Base-by-base conservation (phyloP, 1,284 basidiomycete genomes). In the Pulveroboletus sp. region DNA sequence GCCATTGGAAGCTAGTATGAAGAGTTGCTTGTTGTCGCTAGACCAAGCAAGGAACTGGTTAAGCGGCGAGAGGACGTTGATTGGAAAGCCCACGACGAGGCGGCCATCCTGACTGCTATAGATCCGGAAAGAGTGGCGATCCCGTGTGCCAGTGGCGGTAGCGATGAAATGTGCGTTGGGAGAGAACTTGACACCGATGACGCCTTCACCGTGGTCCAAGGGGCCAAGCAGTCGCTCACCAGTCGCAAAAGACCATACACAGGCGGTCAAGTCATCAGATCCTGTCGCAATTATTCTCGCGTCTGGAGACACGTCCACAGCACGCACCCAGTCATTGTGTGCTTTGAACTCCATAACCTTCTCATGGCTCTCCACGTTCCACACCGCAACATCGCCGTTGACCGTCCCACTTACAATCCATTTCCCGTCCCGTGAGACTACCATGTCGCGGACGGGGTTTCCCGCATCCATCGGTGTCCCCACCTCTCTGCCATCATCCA, bases 291-390 rank as follows among this genome's bases (percentile, higher is more conserved):
- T 28, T n/a, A 4, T 49, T 11, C 52, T 26, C 25, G 28, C 52
- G 6, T 64, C 54, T 0, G 54, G 52, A 1, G 61, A 62, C 6
- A 64, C 36, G 24, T 64, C 59, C 15, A 62, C 20, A 1, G 42
- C 38, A 7, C 2, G 11, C 24, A 61, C 57, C 8, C 10, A 10
- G 2, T 9, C 9, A 0, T 10, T 20, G 28, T 64, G 52, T n/a
- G 24, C 59, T 9, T 18, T 26, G 8, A 59, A 49, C 15, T 22
- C 44, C 5, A 5, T 3, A 8, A 36, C 36, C 4, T 40, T 47
- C 4, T 50, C 28, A 20, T 51, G 38, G 20, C 3, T 47, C 28
- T 43, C 29, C n/a, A 31, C 26, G 11, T 58, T 20, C 61, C 58
- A 64, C 2, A 62, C 42, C 4, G 25, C 50, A 31, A 58, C 54